Evolutionary conservation across 2,329 filamentous ascomycete genomes (phyloP).

Genomic region (Diaporthe australafricana): DNA sequence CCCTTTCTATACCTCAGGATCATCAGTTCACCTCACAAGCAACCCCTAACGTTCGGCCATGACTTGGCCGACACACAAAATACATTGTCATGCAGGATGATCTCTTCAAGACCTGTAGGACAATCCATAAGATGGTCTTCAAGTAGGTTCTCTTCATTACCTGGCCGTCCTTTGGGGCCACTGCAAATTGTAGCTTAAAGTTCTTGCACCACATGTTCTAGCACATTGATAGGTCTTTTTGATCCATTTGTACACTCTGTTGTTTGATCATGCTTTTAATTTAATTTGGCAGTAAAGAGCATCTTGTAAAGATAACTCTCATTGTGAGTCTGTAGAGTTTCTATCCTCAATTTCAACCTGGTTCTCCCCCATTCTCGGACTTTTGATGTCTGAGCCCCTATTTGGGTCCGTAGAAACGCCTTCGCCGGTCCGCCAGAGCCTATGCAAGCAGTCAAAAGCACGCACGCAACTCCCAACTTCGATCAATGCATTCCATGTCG

Average conservation of each 20-base stretch:
- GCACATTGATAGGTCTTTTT: neutral
- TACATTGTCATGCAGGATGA: no score
- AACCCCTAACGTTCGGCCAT: no score
- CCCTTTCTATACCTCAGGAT: no score
- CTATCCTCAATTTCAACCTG: conserved; percentile 7
- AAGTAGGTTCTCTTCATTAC: no score
- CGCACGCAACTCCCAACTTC: neutral
- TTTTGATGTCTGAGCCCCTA: conserved; percentile 16
- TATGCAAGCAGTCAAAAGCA: conserved; percentile 9
- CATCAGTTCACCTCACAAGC: no score
- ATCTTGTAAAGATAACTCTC: neutral
- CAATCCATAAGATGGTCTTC: no score
- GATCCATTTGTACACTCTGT: no score
- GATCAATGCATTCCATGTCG: conserved; percentile 24
- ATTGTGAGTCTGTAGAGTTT: neutral
- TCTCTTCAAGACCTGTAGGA: no score
- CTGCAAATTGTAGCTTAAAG: no score
- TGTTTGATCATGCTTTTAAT: neutral
- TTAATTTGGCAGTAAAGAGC: neutral
- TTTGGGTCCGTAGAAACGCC: conserved; percentile 19
- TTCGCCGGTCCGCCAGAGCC: conserved; percentile 1
- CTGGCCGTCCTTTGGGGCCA: no score
- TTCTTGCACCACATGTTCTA: no score
- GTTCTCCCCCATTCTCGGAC: conserved; percentile 17
- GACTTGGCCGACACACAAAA: no score